Evolutionary conservation across 805 yeast genomes (phyloP), one percentile per base, ranked within the genome.

Genomic region (Naumovozyma dairenensis): DNA sequence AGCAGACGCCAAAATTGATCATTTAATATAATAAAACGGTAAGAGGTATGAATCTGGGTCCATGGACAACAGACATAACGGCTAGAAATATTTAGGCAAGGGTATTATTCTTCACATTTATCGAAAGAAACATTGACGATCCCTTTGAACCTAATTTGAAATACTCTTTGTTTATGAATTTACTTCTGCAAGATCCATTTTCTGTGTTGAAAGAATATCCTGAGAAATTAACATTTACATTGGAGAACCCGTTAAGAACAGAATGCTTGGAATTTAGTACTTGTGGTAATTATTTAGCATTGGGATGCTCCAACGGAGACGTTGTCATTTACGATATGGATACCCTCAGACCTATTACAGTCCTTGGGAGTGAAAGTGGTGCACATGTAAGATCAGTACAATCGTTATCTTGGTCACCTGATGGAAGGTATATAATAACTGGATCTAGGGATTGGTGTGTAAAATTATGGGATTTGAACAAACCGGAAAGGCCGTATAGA

Each of bases 171-270:
- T n/a, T n/a, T 43, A 53, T 57, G 47, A 87, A 87, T 55, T 63
- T 86, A 21, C 67, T 92, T 7, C 66, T 89, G 16, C 72, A 83
- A 43, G 97, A 87, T 57, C 96, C 96, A 3, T 84, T 85, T 55
- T 75, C 89, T 2, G 86, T 89, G 16, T 79, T 94, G 15, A 85
- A 84, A 49, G 97, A 87, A 51, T 87, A 72, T 48, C 97, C 97
- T 0, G 95, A 87, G 40, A 70, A 79, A 1, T 69, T 84, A n/a
- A 71, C 80, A 2, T 76, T 76, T 39, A 76, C 87, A 0, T 59
- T 85, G 9, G 53, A 48, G 28, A 72, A 71, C 9, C 74, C 74
- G 35, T 79, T 85, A 2, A 74, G 71, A 28, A 68, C 83, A 0
- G 80, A 84, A 6, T 73, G 73, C 38, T 67, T 86, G 25, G 72